These are phyloP conservation scores for Cordyceps cateniannulata DNA, from an alignment of 2,329 filamentous ascomycete species.

Conservation along the genomic window DNA sequence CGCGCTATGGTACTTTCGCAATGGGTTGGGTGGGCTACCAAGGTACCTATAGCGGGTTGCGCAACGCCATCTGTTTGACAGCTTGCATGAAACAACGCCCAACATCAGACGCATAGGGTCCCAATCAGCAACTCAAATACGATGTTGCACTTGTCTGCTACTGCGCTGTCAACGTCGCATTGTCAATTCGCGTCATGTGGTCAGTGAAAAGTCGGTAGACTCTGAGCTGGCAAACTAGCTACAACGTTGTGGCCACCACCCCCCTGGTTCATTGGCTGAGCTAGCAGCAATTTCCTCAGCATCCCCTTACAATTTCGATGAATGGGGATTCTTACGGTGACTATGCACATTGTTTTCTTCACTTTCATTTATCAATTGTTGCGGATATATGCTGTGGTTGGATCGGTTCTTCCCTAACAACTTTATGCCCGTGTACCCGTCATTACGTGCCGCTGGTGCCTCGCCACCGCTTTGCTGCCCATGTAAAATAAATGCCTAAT, in stretches of 20 bases:
- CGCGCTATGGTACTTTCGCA: not conserved
- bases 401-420: not conserved
- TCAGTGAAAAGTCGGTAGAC: not conserved
- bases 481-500: too few species aligned
- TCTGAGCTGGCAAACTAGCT: not conserved
- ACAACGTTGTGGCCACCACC: not conserved
- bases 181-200: not conserved
- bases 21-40: not conserved
- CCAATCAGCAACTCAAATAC: not conserved
- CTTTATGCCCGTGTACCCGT: too few species aligned
- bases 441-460: too few species aligned
- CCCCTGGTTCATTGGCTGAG: slow-evolving; percentile 9
- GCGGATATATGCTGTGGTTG: not conserved
- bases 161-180: not conserved
- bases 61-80: not conserved
- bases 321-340: not conserved
- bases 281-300: slow-evolving; percentile 4
- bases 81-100: not conserved
- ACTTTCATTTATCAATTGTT: not conserved
- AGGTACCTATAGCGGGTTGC: not conserved
- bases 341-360: not conserved
- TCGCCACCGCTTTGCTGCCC: too few species aligned
- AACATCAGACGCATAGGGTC: not conserved
- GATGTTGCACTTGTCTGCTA: not conserved
- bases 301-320: not conserved